These are phyloP conservation scores for Colletotrichum caudatum DNA, from an alignment of 2,329 filamentous ascomycete genomes.

Conservation along the genomic window DNA sequence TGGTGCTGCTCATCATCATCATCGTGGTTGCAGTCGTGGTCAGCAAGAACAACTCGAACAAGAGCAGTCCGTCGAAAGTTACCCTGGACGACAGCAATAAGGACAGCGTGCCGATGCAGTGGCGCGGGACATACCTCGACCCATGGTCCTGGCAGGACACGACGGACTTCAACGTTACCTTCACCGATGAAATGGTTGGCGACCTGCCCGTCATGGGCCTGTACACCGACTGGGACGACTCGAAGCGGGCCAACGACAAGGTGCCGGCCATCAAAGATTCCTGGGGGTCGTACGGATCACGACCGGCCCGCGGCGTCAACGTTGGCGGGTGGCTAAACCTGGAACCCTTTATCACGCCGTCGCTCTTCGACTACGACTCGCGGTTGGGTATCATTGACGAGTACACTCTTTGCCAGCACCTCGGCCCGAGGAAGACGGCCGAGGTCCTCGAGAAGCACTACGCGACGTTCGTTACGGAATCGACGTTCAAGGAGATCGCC, in stretches of 20 bases:
- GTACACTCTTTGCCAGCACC: constrained; percentile 78
- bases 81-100: constrained; percentile 64
- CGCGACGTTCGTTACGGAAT: constrained; percentile 85
- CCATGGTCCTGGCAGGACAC: constrained; percentile 95
- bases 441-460: constrained; percentile 90
- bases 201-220: constrained; percentile 93
- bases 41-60: constrained; percentile 67
- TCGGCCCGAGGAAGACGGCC: constrained; percentile 74
- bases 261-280: constrained; percentile 81
- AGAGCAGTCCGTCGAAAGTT: constrained; percentile 48
- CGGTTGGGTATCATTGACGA: constrained; percentile 83
- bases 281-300: constrained; percentile 82
- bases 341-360: constrained; percentile 96
- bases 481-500: constrained; percentile 86
- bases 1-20: constrained; percentile 73
- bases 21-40: constrained; percentile 76
- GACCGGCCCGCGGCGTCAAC: constrained; percentile 90
- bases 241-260: constrained; percentile 78
- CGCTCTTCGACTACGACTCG: constrained; percentile 80
- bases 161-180: constrained; percentile 92
- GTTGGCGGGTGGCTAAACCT: constrained; percentile 93
- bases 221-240: constrained; percentile 87
- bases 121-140: constrained; percentile 82
- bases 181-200: constrained; percentile 86
- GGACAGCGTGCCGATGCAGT: constrained; percentile 71